Percentiles rank a stretch among this genome's conserved stretches.
phyloP scores from a whole-genome alignment of 768 basidiomycete genomes.

The Ramaria sp. region DNA sequence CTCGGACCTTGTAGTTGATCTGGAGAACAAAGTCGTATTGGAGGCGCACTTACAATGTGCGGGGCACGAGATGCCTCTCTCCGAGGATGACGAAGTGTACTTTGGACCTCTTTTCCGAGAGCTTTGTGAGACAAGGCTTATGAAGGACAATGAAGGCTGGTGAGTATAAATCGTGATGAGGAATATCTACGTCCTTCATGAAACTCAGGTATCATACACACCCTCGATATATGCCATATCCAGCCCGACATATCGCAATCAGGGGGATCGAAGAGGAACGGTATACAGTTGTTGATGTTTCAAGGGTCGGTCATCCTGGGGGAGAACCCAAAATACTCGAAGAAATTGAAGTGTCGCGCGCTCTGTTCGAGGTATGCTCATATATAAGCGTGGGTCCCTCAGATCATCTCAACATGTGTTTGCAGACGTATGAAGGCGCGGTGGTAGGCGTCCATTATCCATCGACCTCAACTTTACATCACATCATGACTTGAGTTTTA shows the following conservation, averaged over 20 bases:
- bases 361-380: constrained; percentile 58
- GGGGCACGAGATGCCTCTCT: constrained; percentile 75
- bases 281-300: constrained; percentile 64
- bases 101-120: constrained; percentile 55
- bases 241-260: constrained; percentile 61
- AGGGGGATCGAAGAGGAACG: constrained; percentile 71
- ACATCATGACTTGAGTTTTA: constrained; percentile 1
- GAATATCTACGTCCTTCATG: not conserved
- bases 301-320: constrained; percentile 26
- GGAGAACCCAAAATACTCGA: constrained; percentile 46
- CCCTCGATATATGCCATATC: constrained; percentile 68
- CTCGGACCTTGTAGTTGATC: constrained; percentile 58
- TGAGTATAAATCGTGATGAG: constrained; percentile 20
- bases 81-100: constrained; percentile 50
- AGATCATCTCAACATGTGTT: not conserved
- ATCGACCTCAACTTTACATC: not conserved
- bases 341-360: constrained; percentile 74
- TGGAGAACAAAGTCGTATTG: constrained; percentile 62
- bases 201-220: constrained; percentile 67
- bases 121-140: constrained; percentile 51
- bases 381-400: not conserved
- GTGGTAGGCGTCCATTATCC: constrained; percentile 38
- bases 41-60: constrained; percentile 88
- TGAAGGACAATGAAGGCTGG: constrained; percentile 75
- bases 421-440: constrained; percentile 62